Base-by-base conservation (phyloP, 2,329 filamentous ascomycete species). In the Xylaria sp. region DNA sequence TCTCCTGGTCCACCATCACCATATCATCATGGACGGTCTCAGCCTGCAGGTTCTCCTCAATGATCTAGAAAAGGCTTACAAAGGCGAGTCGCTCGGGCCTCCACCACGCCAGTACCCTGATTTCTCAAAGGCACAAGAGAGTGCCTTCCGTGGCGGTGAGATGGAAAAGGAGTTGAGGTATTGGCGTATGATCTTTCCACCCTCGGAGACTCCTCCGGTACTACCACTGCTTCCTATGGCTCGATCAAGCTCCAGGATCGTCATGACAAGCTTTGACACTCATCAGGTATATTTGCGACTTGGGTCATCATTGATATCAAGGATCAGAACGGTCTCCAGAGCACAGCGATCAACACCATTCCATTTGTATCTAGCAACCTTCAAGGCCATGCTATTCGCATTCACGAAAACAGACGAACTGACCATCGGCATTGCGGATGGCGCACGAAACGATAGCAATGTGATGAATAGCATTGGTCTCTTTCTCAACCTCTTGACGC, bases 11-110 rank as follows among this genome's bases (percentile, higher is more conserved):
- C 72, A 72, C 1, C 76, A 75, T 47, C 82, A 84, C 61, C 82
- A 85, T 65, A 84, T 86, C 38, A 71, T 76, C 35, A 77, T 85
- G 75, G 84, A 86, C 63, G 82, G 79, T 0, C 63, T 78, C 38
- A 81, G 80, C 46, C 77, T 77, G 3, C 65, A 79, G 9, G 65
- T 84, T 2, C 72, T 86, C 17, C 58, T 82, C 12, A 28, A 63
- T 0, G 82, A 85, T 38, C 59, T 85, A 2, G 73, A 80, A n/a
- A 76, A 73, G 28, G 75, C 70, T 0, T 85, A 84, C 68, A 71
- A 71, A 1, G 72, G 74, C 12, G 49, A 63, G 15, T 47, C 31
- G 3, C 70, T 76, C 7, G 69, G 46, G 17, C 63, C 31, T 0
- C 45, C 60, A 21, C 68, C 70, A 1, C 51, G 63, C 2, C 78